Base-by-base conservation (phyloP, 2,329 filamentous ascomycete genomes). In the Grosmannia serpens region DNA sequence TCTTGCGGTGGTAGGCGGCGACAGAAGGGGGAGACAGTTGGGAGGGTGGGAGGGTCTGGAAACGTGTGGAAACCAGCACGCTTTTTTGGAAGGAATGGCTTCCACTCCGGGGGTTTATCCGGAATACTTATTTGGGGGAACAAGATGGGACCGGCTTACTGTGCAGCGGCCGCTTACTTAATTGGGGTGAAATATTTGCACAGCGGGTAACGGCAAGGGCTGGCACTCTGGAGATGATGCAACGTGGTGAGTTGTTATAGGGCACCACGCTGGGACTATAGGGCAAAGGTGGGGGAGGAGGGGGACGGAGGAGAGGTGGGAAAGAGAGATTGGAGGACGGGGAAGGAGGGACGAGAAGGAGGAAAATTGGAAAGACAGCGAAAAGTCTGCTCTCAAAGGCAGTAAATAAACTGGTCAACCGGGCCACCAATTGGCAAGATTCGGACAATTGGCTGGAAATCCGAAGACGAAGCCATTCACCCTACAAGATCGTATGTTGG, bases 1-100 rank as follows among this genome's bases (percentile, higher is more conserved):
- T 67, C 65, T 80, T 71, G 69, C 65, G 53, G 49, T 26, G 27
- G 35, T 31, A 27, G 31, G 22, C 24, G 49, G 49, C 22, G 41
- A 22, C 15, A 33, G 17, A 50, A 31, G 56, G 17, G 29, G 52
- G 13, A n/a, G 4, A 10, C 50, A 20, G 20, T n/a, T 8, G 38
- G 7, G 15, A n/a, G 35, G 8, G 26, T 38, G 33, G 26, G 22
- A n/a, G n/a, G 1, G 22, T 35, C n/a, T 26, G 33, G 24, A 38
- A 47, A 46, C 15, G 24, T 17, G 41, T 17, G 11, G 27, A 29
- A 33, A n/a, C 24, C 27, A 22, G 47, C 17, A 27, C 47, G 11
- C 20, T 44, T 44, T 9, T 44, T 22, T 44, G 20, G 22, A 9
- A 24, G 20, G 27, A 31, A 31, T n/a, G 49, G 20, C 26, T 50